Evolutionary conservation across 1,139 yeast species (phyloP), one percentile per base, ranked within the genome.

Genomic region (Maudiozyma humilis): DNA sequence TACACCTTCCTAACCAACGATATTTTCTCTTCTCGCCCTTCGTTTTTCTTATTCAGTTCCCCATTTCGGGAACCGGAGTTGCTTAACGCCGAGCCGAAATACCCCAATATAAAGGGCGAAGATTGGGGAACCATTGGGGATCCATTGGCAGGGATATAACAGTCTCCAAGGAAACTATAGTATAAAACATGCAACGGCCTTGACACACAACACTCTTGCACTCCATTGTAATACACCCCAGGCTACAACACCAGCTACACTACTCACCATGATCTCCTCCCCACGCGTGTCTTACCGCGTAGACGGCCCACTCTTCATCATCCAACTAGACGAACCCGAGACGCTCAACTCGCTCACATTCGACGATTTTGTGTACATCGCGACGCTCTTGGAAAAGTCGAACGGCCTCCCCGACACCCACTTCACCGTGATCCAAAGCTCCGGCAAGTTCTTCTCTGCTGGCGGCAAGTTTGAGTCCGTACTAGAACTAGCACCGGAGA

Each of bases 391-490:
- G 17, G 79, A 79, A 51, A 61, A 70, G 47, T 91, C 95, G 1
- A 81, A 84, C 49, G 62, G 67, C 14, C 82, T 84, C 49, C 78
- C 77, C 36, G 72, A 71, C 29, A 80, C 93, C 0, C 62, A 75
- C 8, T 73, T 78, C 30, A 87, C 96, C 1, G 66, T 85, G 44
- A 65, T 87, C 44, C 82, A 79, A 56, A 71, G 87, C 32, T 71
- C 83, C 0, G 96, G 96, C 1, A 71, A 80, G 51, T 84, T 72
- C 62, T 87, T 87, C 62, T 80, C 89, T 32, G 85, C 95, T 5
- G 96, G 96, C 32, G 96, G 95, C 27, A 80, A 85, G 60, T 75
- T 85, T 48, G 59, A 62, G 35, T 66, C 70, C 16, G 60, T 67
- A 15, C 62, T 62, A 19, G 52, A 10, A 51, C 53, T 8, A 55